Percentiles rank a stretch among this genome's conserved stretches.
These are phyloP conservation scores for Beauveria sp. DNA, from an alignment of 2,329 filamentous ascomycete species.

Conservation along the genomic window DNA sequence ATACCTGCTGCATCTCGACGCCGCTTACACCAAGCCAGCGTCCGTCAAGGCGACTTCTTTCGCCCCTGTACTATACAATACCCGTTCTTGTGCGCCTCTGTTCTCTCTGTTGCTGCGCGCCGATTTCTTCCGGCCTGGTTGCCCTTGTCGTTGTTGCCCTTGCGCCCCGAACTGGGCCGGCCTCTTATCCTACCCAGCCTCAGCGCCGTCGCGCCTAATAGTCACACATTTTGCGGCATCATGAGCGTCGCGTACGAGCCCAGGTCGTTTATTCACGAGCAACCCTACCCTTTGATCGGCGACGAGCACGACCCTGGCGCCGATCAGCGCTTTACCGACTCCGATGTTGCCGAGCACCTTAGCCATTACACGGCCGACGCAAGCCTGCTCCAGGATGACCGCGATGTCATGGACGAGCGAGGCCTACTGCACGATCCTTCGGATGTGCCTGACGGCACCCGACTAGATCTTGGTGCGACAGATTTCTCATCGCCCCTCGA, in stretches of 20 bases:
- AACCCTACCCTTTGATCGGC: conserved; percentile 38
- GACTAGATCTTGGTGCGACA: conserved; percentile 29
- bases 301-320: conserved; percentile 35
- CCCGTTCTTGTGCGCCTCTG: conserved; percentile 4
- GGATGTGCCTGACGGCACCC: conserved; percentile 29
- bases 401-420: conserved; percentile 27
- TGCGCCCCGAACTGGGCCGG: neutral
- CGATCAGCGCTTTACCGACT: conserved; percentile 35
- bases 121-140: neutral
- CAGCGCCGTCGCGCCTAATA: neutral
- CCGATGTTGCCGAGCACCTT: conserved; percentile 35
- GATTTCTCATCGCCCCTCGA: conserved; percentile 28
- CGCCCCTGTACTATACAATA: conserved; percentile 8
- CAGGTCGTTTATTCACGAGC: conserved; percentile 40
- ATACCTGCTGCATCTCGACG: conserved; percentile 2
- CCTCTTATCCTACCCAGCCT: neutral
- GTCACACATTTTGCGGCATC: conserved; percentile 15
- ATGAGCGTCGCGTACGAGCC: conserved; percentile 48
- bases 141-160: neutral
- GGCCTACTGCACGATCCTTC: conserved; percentile 25
- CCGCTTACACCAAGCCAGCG: conserved; percentile 10
- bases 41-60: neutral
- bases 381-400: conserved; percentile 29
- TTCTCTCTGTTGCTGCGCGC: neutral
- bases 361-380: conserved; percentile 35